Evolutionary conservation across 306 rosid species (phyloP).

Genomic region (Inga oerstediana): DNA sequence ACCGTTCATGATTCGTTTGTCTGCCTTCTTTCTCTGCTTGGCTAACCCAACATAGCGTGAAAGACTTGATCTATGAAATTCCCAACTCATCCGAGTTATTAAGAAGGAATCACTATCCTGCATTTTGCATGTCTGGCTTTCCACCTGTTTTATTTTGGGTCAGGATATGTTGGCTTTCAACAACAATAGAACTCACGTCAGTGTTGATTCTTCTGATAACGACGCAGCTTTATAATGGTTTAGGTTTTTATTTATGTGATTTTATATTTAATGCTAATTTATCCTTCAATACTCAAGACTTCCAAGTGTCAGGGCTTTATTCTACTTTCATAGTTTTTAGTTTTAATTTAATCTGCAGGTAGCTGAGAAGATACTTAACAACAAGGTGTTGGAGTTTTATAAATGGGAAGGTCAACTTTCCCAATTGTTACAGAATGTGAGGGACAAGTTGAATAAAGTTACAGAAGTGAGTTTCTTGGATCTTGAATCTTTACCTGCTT

Average conservation of each 20-base stretch:
- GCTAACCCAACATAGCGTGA: not conserved
- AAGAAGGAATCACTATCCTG: not conserved
- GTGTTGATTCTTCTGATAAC: not conserved
- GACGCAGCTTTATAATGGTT: not conserved
- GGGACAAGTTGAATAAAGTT: slow-evolving; percentile 85
- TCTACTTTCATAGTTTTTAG: not conserved
- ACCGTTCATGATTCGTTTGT: too few species aligned
- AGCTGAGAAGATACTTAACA: slow-evolving; percentile 69
- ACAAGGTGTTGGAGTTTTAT: slow-evolving; percentile 81
- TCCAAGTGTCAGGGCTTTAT: not conserved
- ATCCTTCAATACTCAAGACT: not conserved
- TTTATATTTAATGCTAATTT: not conserved
- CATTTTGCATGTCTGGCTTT: not conserved
- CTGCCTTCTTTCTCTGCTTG: not conserved
- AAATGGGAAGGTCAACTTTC: slow-evolving; percentile 91
- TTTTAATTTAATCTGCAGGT: slow-evolving; percentile 41
- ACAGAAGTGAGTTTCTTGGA: slow-evolving; percentile 60
- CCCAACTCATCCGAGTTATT: not conserved
- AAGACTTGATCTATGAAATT: not conserved
- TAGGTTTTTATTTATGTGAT: not conserved
- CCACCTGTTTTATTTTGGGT: not conserved
- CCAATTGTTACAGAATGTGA: slow-evolving; percentile 75
- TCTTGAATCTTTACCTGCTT: not conserved
- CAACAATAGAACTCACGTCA: not conserved
- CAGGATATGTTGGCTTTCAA: not conserved